Percentiles rank a stretch among this genome's conserved stretches.
Conservation (phyloP, 257 asterid species). For the Oldenlandia corymbosa region DNA sequence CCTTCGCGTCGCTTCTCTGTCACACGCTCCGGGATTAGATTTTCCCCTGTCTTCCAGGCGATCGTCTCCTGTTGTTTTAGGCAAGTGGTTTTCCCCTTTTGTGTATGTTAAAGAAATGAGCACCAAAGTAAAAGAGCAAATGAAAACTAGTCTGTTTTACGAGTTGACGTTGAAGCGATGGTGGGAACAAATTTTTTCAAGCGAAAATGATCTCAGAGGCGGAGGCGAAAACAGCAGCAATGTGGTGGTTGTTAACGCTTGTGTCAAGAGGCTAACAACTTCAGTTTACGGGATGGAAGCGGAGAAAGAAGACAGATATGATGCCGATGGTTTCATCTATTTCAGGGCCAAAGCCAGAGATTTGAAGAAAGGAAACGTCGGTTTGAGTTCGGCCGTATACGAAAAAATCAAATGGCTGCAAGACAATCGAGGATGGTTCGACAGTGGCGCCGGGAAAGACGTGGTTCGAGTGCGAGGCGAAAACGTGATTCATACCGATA, state of each 20-base stretch:
- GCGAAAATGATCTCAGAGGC: constrained; percentile 30
- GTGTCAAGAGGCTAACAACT: constrained; percentile 46
- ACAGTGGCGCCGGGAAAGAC: constrained; percentile 40
- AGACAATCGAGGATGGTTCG: constrained; percentile 72
- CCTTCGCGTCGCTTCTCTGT: constrained; percentile 19
- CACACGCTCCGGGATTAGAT: constrained; percentile 40
- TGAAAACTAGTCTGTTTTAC: constrained; percentile 47
- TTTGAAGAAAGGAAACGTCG: constrained; percentile 37
- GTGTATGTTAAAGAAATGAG: constrained; percentile 47
- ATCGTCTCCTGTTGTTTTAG: constrained; percentile 45
- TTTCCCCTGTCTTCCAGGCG: constrained; percentile 41
- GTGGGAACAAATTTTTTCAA: constrained; percentile 66
- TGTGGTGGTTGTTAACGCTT: constrained; percentile 35
- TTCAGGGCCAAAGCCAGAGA: constrained; percentile 36
- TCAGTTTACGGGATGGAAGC: constrained; percentile 56
- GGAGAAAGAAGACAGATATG: constrained; percentile 34
- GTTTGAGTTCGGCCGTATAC: constrained; percentile 36
- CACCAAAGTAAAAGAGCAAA: constrained; percentile 29
- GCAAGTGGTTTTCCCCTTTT: constrained; percentile 70
- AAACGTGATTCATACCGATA: constrained; percentile 35
- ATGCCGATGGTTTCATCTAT: constrained; percentile 41
- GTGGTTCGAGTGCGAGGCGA: constrained; percentile 53
- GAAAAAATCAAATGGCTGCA: constrained; percentile 67
- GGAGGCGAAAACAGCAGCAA: constrained; percentile 11
- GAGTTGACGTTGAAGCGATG: constrained; percentile 63